Evolutionary conservation across 257 asterid species (phyloP).

Genomic region (Scutellaria minor): DNA sequence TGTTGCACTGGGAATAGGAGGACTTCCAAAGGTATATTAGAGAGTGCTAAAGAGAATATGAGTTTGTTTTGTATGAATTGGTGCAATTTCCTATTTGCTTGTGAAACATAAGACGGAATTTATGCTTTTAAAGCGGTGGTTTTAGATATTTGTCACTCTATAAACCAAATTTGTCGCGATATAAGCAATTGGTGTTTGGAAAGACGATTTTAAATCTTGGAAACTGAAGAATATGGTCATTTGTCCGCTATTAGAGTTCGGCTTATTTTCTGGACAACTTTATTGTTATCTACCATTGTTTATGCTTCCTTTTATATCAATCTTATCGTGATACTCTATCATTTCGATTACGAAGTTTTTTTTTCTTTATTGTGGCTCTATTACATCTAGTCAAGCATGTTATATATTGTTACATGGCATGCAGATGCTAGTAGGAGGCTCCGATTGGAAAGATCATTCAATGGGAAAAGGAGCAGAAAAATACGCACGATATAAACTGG

Average conservation of each 20-base stretch:
- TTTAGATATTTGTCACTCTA: neutral
- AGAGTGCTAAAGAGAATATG: neutral
- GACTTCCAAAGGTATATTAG: conserved; percentile 79
- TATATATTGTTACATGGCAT: neutral
- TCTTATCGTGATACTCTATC: conserved; percentile 11
- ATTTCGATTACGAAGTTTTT: conserved; percentile 15
- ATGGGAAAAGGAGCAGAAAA: no score
- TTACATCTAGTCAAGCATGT: no score
- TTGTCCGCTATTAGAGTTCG: neutral
- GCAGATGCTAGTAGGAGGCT: no score
- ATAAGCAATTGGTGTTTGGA: conserved; percentile 19
- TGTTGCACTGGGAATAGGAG: conserved; percentile 86
- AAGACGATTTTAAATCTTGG: conserved; percentile 22
- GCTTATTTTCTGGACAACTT: conserved; percentile 8
- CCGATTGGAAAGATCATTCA: no score
- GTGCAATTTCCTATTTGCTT: conserved; percentile 13
- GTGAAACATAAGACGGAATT: conserved; percentile 8
- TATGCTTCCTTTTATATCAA: conserved; percentile 15
- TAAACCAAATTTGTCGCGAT: neutral
- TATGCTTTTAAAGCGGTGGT: neutral
- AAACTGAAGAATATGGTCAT: conserved; percentile 10
- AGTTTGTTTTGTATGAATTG: conserved; percentile 15
- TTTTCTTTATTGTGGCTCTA: no score
- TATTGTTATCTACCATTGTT: conserved; percentile 16
- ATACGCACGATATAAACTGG: no score